Conservation (phyloP, 345 rosid genomes). For the Lepidium sativum region DNA sequence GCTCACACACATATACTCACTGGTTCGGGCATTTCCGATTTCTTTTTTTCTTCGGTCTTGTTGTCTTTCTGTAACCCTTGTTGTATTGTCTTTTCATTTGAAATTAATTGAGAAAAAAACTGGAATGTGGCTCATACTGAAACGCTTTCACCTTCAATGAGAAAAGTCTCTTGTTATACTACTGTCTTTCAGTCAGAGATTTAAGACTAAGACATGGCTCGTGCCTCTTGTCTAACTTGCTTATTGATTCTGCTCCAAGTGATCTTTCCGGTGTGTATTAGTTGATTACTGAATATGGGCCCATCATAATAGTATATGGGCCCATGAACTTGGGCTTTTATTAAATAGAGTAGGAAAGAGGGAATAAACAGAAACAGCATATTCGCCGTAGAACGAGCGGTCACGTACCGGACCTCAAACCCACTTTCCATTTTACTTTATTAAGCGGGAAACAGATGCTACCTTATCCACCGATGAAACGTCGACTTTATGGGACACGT, state of each 20-base stretch:
- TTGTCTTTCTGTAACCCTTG: conserved; percentile 1
- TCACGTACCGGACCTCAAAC: conserved; percentile 35
- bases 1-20: not conserved
- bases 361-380: not conserved
- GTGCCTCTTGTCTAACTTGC: too few relatives aligned
- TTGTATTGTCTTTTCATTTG: conserved; percentile 9
- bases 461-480: conserved; percentile 14
- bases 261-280: not conserved
- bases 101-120: conserved; percentile 4
- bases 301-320: not conserved
- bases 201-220: not conserved
- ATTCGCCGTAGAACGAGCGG: conserved; percentile 5
- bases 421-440: conserved; percentile 26
- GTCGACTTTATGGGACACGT: conserved; percentile 15
- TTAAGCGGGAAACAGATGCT: conserved; percentile 11
- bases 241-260: not conserved
- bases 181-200: too few relatives aligned
- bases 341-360: not conserved
- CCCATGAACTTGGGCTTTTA: conserved; percentile 3
- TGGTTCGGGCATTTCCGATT: conserved; percentile 15
- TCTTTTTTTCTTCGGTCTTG: not conserved
- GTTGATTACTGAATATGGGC: too few relatives aligned
- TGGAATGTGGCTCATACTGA: not conserved
- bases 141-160: too few relatives aligned
- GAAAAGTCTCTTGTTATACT: too few relatives aligned